A percentile compares a stretch with the other conserved stretches of the same genome.
These are phyloP conservation scores for Colletotrichum incanum DNA, from an alignment of 2,329 filamentous ascomycete genomes.

Conservation along the genomic window DNA sequence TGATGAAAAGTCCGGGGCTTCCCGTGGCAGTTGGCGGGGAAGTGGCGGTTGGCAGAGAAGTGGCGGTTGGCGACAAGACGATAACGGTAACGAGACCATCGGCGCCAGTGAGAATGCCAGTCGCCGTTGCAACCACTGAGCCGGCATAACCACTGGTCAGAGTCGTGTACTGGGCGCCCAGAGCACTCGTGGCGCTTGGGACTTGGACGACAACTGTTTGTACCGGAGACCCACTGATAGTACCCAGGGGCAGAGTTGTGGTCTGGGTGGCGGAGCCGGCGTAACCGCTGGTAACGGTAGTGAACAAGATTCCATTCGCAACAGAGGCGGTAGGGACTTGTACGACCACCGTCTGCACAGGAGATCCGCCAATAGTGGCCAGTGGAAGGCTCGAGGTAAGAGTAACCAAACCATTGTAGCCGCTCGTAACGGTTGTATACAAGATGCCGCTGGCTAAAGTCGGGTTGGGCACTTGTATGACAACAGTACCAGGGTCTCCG, in stretches of 20 bases:
- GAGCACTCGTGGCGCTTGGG: background rate
- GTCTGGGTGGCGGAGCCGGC: constrained; percentile 7
- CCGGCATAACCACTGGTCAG: constrained; percentile 19
- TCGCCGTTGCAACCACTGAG: constrained; percentile 7
- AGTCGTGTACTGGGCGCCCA: constrained; percentile 1
- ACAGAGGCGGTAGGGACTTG: constrained; percentile 9
- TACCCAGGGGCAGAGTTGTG: constrained; percentile 1
- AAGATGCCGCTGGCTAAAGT: background rate
- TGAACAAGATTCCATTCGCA: background rate
- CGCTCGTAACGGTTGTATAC: constrained; percentile 33
- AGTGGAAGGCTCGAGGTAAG: constrained; percentile 7
- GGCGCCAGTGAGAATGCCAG: background rate
- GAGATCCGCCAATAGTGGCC: background rate
- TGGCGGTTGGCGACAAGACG: constrained; percentile 19
- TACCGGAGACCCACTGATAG: background rate
- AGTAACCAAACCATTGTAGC: constrained; percentile 9
- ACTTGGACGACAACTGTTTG: constrained; percentile 3
- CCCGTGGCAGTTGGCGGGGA: constrained; percentile 4
- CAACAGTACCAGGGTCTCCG: constrained; percentile 30
- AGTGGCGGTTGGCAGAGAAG: constrained; percentile 13
- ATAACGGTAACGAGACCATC: constrained; percentile 21
- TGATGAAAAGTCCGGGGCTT: background rate
- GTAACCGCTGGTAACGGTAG: constrained; percentile 7
- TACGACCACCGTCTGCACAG: constrained; percentile 7
- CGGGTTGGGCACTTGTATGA: constrained; percentile 22